Evolutionary conservation across 768 basidiomycete genomes (phyloP).

Genomic region (Boletus rubroflammeus): DNA sequence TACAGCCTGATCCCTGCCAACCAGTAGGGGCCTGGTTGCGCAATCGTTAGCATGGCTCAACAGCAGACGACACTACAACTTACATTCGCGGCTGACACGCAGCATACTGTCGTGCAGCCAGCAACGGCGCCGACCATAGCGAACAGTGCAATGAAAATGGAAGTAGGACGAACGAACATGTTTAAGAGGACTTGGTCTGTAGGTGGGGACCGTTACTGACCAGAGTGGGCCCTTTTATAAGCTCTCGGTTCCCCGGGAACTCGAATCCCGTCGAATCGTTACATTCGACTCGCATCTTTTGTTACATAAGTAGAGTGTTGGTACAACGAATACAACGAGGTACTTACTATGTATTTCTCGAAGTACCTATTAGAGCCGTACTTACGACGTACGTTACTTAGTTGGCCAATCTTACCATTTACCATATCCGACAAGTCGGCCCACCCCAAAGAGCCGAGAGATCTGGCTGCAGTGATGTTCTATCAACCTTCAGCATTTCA

Average conservation of each 20-base stretch:
- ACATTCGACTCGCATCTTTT: no score
- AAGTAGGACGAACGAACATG: conserved; percentile 4
- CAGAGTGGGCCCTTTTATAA: background rate
- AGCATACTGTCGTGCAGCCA: background rate
- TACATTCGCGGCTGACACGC: background rate
- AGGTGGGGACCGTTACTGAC: background rate
- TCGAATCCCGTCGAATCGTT: no score
- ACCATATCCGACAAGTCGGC: no score
- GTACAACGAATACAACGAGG: no score
- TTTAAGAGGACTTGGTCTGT: background rate
- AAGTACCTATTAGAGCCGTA: no score
- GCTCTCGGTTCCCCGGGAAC: background rate
- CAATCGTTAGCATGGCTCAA: background rate
- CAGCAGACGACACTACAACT: background rate
- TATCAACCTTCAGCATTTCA: no score
- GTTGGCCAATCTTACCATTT: no score
- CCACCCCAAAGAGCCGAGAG: no score
- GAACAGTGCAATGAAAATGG: background rate
- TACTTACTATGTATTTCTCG: no score
- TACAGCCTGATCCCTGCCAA: background rate
- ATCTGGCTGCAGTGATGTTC: no score
- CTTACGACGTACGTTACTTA: no score
- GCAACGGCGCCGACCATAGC: background rate
- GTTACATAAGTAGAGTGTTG: no score
- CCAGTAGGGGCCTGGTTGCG: background rate